A percentile compares a stretch with the other conserved stretches of the same genome.
These are phyloP conservation scores for Penicillium crustosum DNA, from an alignment of 2,329 filamentous ascomycete genomes.

Conservation along the genomic window DNA sequence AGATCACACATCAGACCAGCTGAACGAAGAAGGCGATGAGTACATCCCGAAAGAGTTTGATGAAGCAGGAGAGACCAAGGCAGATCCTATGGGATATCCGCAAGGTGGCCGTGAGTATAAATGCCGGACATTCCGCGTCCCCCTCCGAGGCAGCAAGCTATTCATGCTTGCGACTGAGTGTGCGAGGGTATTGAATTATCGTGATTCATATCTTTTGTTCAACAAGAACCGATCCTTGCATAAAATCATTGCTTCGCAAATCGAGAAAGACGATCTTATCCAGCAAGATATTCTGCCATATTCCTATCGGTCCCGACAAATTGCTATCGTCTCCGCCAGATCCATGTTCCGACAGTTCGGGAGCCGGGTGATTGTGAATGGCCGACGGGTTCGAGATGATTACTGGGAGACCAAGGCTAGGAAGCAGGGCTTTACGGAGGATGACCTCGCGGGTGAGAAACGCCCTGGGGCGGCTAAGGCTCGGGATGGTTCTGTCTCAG, in stretches of 20 bases:
- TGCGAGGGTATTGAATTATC: slow-evolving; percentile 86
- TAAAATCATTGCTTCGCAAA: slow-evolving; percentile 96
- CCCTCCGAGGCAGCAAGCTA: slow-evolving; percentile 84
- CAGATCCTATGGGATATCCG: slow-evolving; percentile 76
- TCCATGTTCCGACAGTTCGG: slow-evolving; percentile 99
- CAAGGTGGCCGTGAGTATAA: slow-evolving; percentile 82
- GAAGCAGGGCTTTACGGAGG: slow-evolving; percentile 97
- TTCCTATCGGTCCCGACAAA: slow-evolving; percentile 96
- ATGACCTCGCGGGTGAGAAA: slow-evolving; percentile 94
- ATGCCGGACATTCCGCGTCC: slow-evolving; percentile 90
- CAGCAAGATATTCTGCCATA: slow-evolving; percentile 93
- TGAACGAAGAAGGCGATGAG: slow-evolving; percentile 85
- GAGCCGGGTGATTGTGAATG: slow-evolving; percentile 86
- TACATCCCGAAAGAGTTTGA: slow-evolving; percentile 93
- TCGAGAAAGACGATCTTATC: slow-evolving; percentile 95
- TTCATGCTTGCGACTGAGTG: slow-evolving; percentile 99
- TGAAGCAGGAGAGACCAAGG: slow-evolving; percentile 91
- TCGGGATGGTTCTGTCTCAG: slow-evolving; percentile 74
- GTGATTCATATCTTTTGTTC: slow-evolving; percentile 97
- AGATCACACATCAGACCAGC: slow-evolving; percentile 95
- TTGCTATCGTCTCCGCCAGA: slow-evolving; percentile 93
- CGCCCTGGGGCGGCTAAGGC: slow-evolving; percentile 87
- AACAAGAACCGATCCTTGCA: slow-evolving; percentile 96
- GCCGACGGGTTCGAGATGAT: slow-evolving; percentile 88
- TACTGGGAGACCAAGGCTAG: slow-evolving; percentile 98